Evolutionary conservation across 345 rosid species (phyloP).

Genomic region (Eucalyptus tenuipes): DNA sequence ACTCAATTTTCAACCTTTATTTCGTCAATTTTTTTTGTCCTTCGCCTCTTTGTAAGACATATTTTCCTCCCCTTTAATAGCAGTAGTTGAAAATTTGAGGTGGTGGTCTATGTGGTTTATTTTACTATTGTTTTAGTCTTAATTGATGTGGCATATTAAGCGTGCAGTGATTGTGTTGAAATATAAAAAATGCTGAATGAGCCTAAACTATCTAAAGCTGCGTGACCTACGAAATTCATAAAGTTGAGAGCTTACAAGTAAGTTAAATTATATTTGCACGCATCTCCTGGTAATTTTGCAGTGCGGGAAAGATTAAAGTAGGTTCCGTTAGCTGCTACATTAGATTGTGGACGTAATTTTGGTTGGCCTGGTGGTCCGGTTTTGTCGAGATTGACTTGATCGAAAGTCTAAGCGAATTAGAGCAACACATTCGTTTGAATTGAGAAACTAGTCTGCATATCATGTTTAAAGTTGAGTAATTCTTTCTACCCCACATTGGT

Average conservation of each 20-base stretch:
- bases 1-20: background rate
- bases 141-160: background rate
- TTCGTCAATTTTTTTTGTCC: no score
- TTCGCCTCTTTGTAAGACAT: no score
- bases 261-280: background rate
- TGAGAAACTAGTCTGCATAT: background rate
- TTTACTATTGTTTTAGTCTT: background rate
- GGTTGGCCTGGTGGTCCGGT: background rate
- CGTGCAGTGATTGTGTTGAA: background rate
- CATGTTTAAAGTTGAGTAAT: background rate
- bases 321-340: background rate
- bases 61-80: no score
- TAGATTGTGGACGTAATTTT: background rate
- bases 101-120: background rate
- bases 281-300: background rate
- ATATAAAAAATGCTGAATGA: background rate
- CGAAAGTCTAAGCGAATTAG: background rate
- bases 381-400: background rate
- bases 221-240: background rate
- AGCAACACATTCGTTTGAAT: background rate
- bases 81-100: background rate
- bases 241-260: background rate
- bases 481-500: background rate
- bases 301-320: background rate
- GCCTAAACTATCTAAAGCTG: background rate